Evolutionary conservation across 2,329 filamentous ascomycete genomes (phyloP), one percentile per base, ranked within the genome.

Genomic region (Penicillium thymicola): DNA sequence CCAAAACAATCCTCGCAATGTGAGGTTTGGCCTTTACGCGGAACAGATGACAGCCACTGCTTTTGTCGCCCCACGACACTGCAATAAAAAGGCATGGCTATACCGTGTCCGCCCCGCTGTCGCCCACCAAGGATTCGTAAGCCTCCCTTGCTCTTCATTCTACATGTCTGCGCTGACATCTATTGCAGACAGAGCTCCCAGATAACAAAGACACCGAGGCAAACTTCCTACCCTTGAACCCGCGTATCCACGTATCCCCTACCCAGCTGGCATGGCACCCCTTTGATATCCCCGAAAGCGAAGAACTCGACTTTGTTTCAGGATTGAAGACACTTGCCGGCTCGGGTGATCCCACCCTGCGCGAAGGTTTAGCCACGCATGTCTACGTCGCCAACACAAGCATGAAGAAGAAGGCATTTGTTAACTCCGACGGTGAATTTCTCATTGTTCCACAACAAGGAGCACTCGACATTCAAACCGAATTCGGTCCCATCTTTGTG

Each of bases 361-460:
- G 84, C 59, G 75, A 76, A 18, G 82, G 82, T 0, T 67, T 85
- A 2, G 82, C 81, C 16, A 82, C 82, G 51, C 82, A 79, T 67
- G 80, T 85, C 60, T 85, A 79, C 60, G 77, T 79, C 6, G 81
- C 81, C 14, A 82, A 81, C 47, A 79, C 80, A 61, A 78, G 80
- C 67, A 85, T 85, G 82, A 77, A 76, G 32, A 76, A 79, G 36
- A 77, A 80, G 57, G 82, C 82, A 1, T 85, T 85, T 66, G 84
- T 82, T 64, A 83, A 80, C 42, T 82, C 84, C 2, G 87, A 89
- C 58, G 87, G 87, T 16, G 86, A 89, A 40, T 72, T 86, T 58
- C 74, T 89, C 51, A 85, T 89, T 45, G 79, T 89, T 3, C 84
- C 82, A 0, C 86, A 89, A 58, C 80, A 85, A 60, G 87, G 87